Conservation (phyloP, 2,329 filamentous ascomycete genomes). For the Cyphellophora attinorum region DNA sequence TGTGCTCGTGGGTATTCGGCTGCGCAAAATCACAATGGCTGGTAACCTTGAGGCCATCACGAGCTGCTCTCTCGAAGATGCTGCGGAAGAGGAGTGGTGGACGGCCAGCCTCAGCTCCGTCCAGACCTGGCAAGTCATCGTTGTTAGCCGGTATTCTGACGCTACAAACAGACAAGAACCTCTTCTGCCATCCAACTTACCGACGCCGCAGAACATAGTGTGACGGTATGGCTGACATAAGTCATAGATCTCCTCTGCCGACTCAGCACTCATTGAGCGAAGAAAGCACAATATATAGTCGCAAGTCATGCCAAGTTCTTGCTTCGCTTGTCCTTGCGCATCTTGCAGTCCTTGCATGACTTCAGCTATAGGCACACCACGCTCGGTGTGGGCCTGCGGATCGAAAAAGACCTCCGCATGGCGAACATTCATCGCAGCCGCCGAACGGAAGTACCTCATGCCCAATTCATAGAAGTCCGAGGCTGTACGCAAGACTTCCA, state of each 20-base stretch:
- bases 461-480: constrained; percentile 64
- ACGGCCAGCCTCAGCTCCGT: constrained; percentile 50
- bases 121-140: constrained; percentile 56
- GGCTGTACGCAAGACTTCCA: constrained; percentile 56
- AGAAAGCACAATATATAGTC: constrained; percentile 65
- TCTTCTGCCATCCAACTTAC: no score
- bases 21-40: no score
- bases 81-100: constrained; percentile 51
- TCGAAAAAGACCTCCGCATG: constrained; percentile 78
- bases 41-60: no score
- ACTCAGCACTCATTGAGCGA: constrained; percentile 27
- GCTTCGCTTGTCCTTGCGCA: constrained; percentile 51
- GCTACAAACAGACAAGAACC: constrained; percentile 9
- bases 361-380: constrained; percentile 55
- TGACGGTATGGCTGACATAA: no score
- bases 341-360: constrained; percentile 54
- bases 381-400: constrained; percentile 60
- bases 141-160: constrained; percentile 37
- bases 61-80: no score
- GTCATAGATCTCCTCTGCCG: no score
- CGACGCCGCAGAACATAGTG: no score
- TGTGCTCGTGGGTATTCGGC: no score
- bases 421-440: constrained; percentile 53
- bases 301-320: constrained; percentile 53
- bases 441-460: constrained; percentile 61